Conservation (phyloP, 768 basidiomycete genomes). For the Crucibulum laeve region DNA sequence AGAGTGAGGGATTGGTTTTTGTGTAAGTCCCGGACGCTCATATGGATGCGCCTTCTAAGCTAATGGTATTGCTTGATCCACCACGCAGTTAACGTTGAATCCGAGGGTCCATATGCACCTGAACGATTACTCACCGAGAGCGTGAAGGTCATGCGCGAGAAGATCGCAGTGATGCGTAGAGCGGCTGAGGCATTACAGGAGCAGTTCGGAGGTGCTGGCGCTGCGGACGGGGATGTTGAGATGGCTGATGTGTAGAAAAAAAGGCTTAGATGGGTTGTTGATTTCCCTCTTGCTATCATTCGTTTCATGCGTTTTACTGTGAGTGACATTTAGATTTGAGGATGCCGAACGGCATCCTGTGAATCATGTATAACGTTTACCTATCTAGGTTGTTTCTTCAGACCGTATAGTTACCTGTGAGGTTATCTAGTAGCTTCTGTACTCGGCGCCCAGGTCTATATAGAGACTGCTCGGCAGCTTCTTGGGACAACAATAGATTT, state of each 20-base stretch:
- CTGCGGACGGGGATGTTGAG: conserved; percentile 40
- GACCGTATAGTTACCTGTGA: no score
- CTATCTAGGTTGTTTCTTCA: no score
- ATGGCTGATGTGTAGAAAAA: conserved; percentile 44
- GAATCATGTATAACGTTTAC: no score
- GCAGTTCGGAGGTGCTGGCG: conserved; percentile 25
- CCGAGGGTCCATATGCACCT: conserved; percentile 84
- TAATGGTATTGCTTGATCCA: background rate
- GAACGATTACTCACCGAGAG: conserved; percentile 80
- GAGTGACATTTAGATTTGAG: no score
- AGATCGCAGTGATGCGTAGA: conserved; percentile 55
- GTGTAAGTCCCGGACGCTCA: conserved; percentile 38
- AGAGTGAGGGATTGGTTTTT: conserved; percentile 91
- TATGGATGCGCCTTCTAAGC: background rate
- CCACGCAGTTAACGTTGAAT: conserved; percentile 77
- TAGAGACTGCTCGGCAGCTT: no score
- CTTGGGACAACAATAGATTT: no score
- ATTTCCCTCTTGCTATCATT: no score
- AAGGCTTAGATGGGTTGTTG: no score
- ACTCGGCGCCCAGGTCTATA: no score
- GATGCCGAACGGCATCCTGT: no score
- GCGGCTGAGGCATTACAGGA: conserved; percentile 58
- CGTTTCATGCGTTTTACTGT: no score
- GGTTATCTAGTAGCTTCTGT: no score
- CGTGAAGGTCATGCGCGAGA: conserved; percentile 76